Conservation (phyloP, 768 basidiomycete species). For the Pisolithus tinctorius region DNA sequence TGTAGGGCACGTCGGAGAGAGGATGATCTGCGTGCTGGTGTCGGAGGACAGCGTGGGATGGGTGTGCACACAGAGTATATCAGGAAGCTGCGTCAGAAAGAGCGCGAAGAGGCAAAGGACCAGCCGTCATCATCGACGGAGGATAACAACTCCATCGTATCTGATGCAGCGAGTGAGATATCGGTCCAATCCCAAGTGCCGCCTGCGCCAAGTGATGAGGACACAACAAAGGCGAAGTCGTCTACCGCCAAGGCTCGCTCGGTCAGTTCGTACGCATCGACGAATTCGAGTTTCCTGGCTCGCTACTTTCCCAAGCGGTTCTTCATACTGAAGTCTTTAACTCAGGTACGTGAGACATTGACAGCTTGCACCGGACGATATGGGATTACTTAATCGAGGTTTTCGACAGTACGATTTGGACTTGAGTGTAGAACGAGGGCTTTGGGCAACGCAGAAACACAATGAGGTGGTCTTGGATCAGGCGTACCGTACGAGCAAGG, state of each 20-base stretch:
- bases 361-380: neutral
- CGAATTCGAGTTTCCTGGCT: slow-evolving; percentile 72
- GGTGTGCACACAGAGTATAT: slow-evolving; percentile 83
- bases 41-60: slow-evolving; percentile 83
- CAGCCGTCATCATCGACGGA: slow-evolving; percentile 4
- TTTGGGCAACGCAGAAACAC: slow-evolving; percentile 93
- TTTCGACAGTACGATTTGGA: slow-evolving; percentile 62
- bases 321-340: slow-evolving; percentile 87
- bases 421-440: slow-evolving; percentile 64
- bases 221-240: slow-evolving; percentile 4
- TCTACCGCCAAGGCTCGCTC: slow-evolving; percentile 29
- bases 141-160: neutral
- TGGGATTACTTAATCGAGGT: neutral
- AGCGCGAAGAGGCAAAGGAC: slow-evolving; percentile 13
- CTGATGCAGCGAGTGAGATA: slow-evolving; percentile 1
- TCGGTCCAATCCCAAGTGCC: slow-evolving; percentile 20
- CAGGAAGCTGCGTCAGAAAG: slow-evolving; percentile 49
- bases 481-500: slow-evolving; percentile 84
- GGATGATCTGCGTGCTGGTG: slow-evolving; percentile 84
- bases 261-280: slow-evolving; percentile 68
- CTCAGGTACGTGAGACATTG: slow-evolving; percentile 45
- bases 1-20: slow-evolving; percentile 76
- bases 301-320: slow-evolving; percentile 81
- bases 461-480: slow-evolving; percentile 89
- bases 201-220: slow-evolving; percentile 34